Evolutionary conservation across 345 rosid genomes (phyloP), one percentile per base, ranked within the genome.

Genomic region (Moringa oleifera): DNA sequence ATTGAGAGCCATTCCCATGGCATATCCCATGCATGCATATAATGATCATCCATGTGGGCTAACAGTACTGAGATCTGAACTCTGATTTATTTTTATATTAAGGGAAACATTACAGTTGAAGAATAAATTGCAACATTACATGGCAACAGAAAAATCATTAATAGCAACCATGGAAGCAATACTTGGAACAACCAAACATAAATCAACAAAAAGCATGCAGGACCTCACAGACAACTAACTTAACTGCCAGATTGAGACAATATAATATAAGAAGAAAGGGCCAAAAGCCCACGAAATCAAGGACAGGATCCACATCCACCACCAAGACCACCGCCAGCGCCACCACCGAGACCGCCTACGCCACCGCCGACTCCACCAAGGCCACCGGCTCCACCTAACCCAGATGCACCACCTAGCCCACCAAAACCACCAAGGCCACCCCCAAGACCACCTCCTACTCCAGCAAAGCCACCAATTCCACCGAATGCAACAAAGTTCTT

Each of bases 401-500:
- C 6, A 65, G 41, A 46, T n/a, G n/a, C n/a, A n/a, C 77, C 75
- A 8, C 71, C 74, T 1, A 58, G 25, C 53, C 66, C 77, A 0
- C 66, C 82, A 0, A 63, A 49, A 20, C 62, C 67, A 15, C 63
- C 75, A 24, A 9, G 45, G 6, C 78, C 83, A 57, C 68, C 66
- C 2, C 66, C 72, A 61, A 69, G 7, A 18, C 53, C 64, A 24
- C 22, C 63, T 11, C 47, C 47, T 31, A 8, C 65, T 20, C 69
- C 69, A 31, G 60, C 82, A 37, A 71, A 66, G 64, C 86, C 89
- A 31, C 86, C 89, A 22, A 84, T 68, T 0, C 89, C 86, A 69
- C 66, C 83, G n/a, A 57, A 84, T 12, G 67, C 77, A 33, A 71
- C 56, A 36, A 79, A 77, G 69, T 73, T 84, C 83, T 81, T 84